These are phyloP conservation scores for Colletotrichum spinosum DNA, from an alignment of 2,329 filamentous ascomycete species.

Conservation along the genomic window DNA sequence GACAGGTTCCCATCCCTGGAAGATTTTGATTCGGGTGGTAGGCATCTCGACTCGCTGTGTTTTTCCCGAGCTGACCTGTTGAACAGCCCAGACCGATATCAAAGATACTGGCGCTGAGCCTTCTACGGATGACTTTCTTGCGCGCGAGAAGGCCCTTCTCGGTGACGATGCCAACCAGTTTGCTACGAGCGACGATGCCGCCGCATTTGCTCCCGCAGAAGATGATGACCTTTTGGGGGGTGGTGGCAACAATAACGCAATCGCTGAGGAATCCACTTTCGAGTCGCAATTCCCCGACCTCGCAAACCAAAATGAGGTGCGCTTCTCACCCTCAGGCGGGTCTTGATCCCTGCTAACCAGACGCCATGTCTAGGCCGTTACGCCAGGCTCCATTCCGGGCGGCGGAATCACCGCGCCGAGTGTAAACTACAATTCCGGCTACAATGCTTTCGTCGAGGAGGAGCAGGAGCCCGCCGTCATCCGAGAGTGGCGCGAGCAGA, in stretches of 20 bases:
- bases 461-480: constrained; percentile 92
- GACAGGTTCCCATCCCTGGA: constrained; percentile 84
- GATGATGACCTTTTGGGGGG: constrained; percentile 81
- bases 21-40: constrained; percentile 78
- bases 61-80: constrained; percentile 40
- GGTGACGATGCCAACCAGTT: constrained; percentile 96
- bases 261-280: constrained; percentile 65
- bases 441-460: constrained; percentile 63
- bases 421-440: constrained; percentile 72
- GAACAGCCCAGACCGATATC: constrained; percentile 74
- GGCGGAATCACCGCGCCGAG: constrained; percentile 84
- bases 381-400: constrained; percentile 79
- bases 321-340: constrained; percentile 30
- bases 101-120: constrained; percentile 67
- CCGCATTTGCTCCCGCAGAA: constrained; percentile 72
- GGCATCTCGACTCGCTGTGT: background rate
- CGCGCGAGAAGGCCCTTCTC: constrained; percentile 88
- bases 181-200: constrained; percentile 77
- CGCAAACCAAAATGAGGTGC: constrained; percentile 73
- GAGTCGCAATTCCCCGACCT: constrained; percentile 94
- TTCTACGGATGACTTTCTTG: constrained; percentile 85
- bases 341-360: constrained; percentile 6
- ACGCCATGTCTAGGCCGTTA: constrained; percentile 67
- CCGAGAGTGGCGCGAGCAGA: constrained; percentile 90
- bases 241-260: constrained; percentile 57